A percentile compares a stretch with the other conserved stretches of the same genome.
Conservation (phyloP, 1,139 yeast species). For the Suhomyces taliae region DNA sequence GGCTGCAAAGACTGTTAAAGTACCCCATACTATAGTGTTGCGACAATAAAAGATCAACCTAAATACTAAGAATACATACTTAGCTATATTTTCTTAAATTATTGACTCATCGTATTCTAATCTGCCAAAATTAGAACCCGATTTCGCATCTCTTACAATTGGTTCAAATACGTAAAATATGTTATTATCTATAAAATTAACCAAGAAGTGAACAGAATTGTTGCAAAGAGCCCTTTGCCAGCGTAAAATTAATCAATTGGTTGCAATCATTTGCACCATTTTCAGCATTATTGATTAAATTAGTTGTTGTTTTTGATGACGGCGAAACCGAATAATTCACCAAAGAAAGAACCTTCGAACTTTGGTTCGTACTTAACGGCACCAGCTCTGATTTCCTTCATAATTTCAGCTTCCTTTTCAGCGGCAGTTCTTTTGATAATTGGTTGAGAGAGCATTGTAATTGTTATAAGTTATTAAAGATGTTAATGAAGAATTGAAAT, state of each 20-base stretch:
- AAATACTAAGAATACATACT: too few relatives aligned
- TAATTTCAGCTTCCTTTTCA: constrained; percentile 51
- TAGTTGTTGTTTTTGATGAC: constrained; percentile 15
- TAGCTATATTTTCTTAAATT: too few relatives aligned
- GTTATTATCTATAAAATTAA: constrained; percentile 1
- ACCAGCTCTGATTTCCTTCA: constrained; percentile 46
- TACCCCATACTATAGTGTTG: too few relatives aligned
- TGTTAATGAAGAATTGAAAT: background rate
- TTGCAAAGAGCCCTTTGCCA: background rate
- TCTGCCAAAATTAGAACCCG: too few relatives aligned
- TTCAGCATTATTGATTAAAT: background rate
- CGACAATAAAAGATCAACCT: too few relatives aligned
- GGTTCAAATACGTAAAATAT: background rate
- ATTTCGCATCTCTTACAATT: too few relatives aligned
- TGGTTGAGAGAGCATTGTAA: constrained; percentile 14
- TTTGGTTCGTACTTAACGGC: constrained; percentile 39
- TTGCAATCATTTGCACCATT: background rate
- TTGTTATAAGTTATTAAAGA: constrained; percentile 3
- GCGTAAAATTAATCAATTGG: background rate
- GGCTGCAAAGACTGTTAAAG: too few relatives aligned
- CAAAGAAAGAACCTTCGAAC: constrained; percentile 46
- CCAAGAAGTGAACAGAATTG: constrained; percentile 4
- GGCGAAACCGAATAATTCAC: constrained; percentile 42
- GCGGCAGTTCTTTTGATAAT: constrained; percentile 16
- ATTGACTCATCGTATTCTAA: too few relatives aligned